Evolutionary conservation across 176 grass and related monocot species (phyloP).

Genomic region (Avena eriantha): DNA sequence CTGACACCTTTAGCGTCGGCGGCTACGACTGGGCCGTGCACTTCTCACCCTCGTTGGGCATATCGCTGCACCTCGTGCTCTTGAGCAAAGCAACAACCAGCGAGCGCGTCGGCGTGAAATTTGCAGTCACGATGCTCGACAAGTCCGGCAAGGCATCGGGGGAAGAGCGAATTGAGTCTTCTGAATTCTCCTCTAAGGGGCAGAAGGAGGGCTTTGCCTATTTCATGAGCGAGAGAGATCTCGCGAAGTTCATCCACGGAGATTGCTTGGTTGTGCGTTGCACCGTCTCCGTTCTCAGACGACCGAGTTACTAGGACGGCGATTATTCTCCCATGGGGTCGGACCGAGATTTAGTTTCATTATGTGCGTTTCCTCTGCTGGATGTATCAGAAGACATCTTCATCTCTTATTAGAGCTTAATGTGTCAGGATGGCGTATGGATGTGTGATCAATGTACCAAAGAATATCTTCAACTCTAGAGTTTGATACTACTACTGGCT

Average conservation of each 20-base stretch:
- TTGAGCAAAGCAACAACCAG: neutral
- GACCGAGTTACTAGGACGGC: no score
- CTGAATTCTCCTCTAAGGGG: neutral
- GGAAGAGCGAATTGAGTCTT: neutral
- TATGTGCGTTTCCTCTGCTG: no score
- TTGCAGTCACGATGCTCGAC: constrained; percentile 13
- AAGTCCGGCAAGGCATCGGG: neutral
- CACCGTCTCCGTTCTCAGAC: neutral
- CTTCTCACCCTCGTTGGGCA: neutral
- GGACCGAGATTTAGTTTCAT: no score
- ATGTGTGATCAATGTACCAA: neutral
- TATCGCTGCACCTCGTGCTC: neutral
- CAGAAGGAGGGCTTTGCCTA: neutral
- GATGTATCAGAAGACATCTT: no score
- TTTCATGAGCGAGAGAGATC: neutral
- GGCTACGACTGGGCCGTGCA: constrained; percentile 38
- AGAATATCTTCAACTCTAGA: neutral
- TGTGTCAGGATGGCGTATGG: no score
- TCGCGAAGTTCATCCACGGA: neutral
- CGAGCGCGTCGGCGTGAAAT: neutral
- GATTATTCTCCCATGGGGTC: no score
- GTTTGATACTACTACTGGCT: no score
- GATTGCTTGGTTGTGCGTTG: neutral
- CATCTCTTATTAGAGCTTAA: no score
- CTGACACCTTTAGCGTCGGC: neutral